phyloP scores from a whole-genome alignment of 495 filamentous ascomycete species.

The Podospora comata region DNA sequence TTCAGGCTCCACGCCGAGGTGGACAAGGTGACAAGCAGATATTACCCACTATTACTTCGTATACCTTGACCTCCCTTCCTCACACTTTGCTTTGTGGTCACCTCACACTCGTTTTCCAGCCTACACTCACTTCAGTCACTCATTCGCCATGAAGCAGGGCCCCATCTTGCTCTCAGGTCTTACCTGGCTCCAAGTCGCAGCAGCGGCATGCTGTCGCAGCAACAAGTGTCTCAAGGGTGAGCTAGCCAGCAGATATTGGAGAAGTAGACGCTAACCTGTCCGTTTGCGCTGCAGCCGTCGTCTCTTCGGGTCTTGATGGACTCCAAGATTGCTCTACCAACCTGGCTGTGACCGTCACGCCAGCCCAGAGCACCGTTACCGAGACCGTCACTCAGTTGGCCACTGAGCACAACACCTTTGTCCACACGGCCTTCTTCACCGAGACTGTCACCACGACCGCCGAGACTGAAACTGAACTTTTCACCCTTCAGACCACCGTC shows the following conservation, averaged over 20 bases:
- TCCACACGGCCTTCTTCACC: constrained; percentile 15
- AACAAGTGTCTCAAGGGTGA: constrained; percentile 22
- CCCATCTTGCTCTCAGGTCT: constrained; percentile 14
- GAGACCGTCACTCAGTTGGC: constrained; percentile 13
- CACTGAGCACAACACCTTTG: constrained; percentile 12
- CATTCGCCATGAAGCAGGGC: constrained; percentile 20
- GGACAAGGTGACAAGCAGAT: neutral
- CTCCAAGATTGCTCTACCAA: constrained; percentile 16
- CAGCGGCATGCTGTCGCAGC: constrained; percentile 22
- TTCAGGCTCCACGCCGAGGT: neutral
- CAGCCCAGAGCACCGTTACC: constrained; percentile 11
- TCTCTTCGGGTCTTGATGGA: constrained; percentile 8
- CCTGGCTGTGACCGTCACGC: constrained; percentile 18
- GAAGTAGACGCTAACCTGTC: too few species aligned
- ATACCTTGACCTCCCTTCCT: neutral
- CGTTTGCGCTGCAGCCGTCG: neutral
- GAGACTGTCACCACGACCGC: constrained; percentile 13
- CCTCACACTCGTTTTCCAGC: constrained; percentile 11
- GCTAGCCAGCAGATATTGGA: neutral
- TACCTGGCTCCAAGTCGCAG: constrained; percentile 15
- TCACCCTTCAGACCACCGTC: neutral
- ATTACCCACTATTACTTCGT: neutral
- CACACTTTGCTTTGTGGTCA: neutral
- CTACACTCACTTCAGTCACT: constrained; percentile 9
- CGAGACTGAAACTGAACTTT: constrained; percentile 2